These are phyloP conservation scores for Trametes hirsuta DNA, from an alignment of 1,284 basidiomycete species.

Conservation along the genomic window DNA sequence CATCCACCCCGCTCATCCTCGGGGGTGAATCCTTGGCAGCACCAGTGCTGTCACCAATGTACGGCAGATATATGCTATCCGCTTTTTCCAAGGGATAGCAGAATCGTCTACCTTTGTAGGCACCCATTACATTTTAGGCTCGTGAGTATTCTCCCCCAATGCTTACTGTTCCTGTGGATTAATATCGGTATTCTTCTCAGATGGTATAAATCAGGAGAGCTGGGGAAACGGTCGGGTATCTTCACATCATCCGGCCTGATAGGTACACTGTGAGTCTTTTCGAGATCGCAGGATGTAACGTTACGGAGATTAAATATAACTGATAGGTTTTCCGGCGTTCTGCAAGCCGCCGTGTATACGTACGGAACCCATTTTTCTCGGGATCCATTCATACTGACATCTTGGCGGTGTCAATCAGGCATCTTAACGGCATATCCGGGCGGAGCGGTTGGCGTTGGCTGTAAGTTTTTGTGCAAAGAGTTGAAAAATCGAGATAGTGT, in stretches of 20 bases:
- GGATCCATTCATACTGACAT: neutral
- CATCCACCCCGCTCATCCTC: neutral
- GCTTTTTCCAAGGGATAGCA: constrained; percentile 75
- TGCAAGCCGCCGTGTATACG: constrained; percentile 70
- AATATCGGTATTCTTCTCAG: no score
- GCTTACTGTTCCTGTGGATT: no score
- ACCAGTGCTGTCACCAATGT: constrained; percentile 60
- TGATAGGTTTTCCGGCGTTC: constrained; percentile 67
- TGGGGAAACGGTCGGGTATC: constrained; percentile 73
- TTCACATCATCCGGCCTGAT: constrained; percentile 70
- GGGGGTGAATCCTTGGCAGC: constrained; percentile 35
- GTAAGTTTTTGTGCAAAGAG: constrained; percentile 37
- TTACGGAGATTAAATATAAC: neutral
- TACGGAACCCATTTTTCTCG: constrained; percentile 26
- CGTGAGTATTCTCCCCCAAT: no score
- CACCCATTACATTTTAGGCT: constrained; percentile 74
- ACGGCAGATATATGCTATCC: constrained; percentile 70
- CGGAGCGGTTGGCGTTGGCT: constrained; percentile 76
- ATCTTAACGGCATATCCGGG: constrained; percentile 60
- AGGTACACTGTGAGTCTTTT: constrained; percentile 59
- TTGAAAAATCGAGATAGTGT: neutral
- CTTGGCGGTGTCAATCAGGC: constrained; percentile 36
- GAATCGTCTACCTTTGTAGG: constrained; percentile 78
- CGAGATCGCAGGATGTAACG: no score
- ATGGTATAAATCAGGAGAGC: constrained; percentile 72